Evolutionary conservation across 1,284 basidiomycete species (phyloP).

Genomic region (Thecaphora frezii): DNA sequence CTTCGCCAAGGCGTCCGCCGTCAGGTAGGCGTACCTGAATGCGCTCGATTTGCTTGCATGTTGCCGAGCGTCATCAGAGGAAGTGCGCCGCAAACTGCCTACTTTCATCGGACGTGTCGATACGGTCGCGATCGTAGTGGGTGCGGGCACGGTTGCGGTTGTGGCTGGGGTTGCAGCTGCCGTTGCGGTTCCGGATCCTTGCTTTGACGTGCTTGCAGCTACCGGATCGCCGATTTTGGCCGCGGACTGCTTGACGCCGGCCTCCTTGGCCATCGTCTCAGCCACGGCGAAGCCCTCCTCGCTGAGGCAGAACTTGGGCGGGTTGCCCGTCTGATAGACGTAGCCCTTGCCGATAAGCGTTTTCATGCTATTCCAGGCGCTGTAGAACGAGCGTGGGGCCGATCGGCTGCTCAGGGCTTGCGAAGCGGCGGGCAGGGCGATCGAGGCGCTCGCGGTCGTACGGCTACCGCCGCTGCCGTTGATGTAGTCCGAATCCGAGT

Average conservation of each 20-base stretch:
- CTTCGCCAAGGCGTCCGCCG: not conserved
- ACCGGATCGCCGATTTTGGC: too few relatives aligned
- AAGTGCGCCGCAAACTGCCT: too few relatives aligned
- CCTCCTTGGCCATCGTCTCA: constrained; percentile 22
- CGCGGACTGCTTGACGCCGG: constrained; percentile 5
- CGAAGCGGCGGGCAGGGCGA: constrained; percentile 11
- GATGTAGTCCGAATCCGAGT: constrained; percentile 51
- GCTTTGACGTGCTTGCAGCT: not conserved
- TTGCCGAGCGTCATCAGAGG: too few relatives aligned
- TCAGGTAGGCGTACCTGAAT: constrained; percentile 1
- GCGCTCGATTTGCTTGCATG: too few relatives aligned
- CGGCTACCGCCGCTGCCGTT: constrained; percentile 17
- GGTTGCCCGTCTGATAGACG: constrained; percentile 52
- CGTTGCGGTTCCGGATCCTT: too few relatives aligned
- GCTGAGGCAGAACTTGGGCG: constrained; percentile 48
- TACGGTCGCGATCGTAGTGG: too few relatives aligned
- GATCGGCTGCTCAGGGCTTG: constrained; percentile 11
- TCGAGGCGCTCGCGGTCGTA: constrained; percentile 10
- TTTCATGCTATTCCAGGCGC: constrained; percentile 57
- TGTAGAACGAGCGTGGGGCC: constrained; percentile 37
- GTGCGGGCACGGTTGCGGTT: too few relatives aligned
- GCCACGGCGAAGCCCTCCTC: constrained; percentile 49
- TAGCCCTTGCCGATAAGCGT: constrained; percentile 55
- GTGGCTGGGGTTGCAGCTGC: too few relatives aligned
- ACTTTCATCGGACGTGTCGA: too few relatives aligned